These are phyloP conservation scores for Xerocomus alliaceus DNA, from an alignment of 1,284 basidiomycete genomes.

Conservation along the genomic window DNA sequence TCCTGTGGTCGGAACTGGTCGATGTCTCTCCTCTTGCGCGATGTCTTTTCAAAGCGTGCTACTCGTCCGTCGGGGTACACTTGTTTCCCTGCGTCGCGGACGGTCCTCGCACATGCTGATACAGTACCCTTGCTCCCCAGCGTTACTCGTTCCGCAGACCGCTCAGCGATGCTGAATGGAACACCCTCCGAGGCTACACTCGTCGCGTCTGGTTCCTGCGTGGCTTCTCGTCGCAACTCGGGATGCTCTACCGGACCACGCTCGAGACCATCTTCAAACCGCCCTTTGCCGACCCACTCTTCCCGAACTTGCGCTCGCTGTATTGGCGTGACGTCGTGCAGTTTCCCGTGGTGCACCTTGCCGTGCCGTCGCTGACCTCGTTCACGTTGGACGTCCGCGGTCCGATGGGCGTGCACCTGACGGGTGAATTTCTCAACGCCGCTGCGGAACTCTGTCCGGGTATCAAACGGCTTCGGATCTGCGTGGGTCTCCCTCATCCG, in stretches of 20 bases:
- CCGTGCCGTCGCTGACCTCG: not conserved
- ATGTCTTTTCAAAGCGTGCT: not conserved
- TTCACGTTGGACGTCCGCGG: constrained; percentile 4
- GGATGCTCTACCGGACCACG: no score
- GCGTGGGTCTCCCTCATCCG: no score
- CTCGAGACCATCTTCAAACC: not conserved
- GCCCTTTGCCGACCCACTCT: not conserved
- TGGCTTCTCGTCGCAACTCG: no score
- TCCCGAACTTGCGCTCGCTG: constrained; percentile 11
- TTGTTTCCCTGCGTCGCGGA: no score
- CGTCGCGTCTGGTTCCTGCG: constrained; percentile 11
- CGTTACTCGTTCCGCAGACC: not conserved
- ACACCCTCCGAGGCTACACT: constrained; percentile 7
- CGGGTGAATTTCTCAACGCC: constrained; percentile 8
- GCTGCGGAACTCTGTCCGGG: constrained; percentile 2
- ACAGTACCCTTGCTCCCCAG: not conserved
- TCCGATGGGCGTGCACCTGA: no score
- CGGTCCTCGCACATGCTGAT: no score
- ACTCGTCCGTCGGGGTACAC: no score
- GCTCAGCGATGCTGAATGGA: constrained; percentile 5
- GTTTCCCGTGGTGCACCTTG: constrained; percentile 6
- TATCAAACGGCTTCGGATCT: not conserved
- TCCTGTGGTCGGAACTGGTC: not conserved
- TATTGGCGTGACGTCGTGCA: constrained; percentile 5
- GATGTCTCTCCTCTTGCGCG: not conserved